phyloP scores from a whole-genome alignment of 257 asterid genomes.

The Primulina eburnea region DNA sequence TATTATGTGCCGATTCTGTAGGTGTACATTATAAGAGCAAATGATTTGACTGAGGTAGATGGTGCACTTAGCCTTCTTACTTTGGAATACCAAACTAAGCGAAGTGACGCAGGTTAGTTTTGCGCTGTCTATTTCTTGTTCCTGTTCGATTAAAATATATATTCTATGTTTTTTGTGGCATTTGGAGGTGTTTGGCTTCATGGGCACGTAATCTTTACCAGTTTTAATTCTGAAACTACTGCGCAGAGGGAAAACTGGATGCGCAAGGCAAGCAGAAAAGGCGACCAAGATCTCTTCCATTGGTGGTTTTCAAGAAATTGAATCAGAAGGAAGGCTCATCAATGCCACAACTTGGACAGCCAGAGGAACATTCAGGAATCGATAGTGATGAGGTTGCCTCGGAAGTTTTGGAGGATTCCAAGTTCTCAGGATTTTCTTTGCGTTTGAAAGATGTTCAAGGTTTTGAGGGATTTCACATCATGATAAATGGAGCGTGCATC shows the following conservation, averaged over 20 bases:
- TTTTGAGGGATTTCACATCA: slow-evolving; percentile 37
- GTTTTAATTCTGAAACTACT: neutral
- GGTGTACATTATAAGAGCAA: slow-evolving; percentile 61
- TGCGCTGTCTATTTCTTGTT: slow-evolving; percentile 7
- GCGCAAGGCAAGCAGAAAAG: slow-evolving; percentile 25
- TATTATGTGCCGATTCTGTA: slow-evolving; percentile 29
- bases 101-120: slow-evolving; percentile 60
- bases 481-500: slow-evolving; percentile 34
- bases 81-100: slow-evolving; percentile 66
- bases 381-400: slow-evolving; percentile 46
- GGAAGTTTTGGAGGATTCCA: slow-evolving; percentile 37
- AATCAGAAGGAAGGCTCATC: slow-evolving; percentile 19
- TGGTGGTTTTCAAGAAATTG: slow-evolving; percentile 26
- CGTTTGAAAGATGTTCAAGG: slow-evolving; percentile 29
- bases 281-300: slow-evolving; percentile 37
- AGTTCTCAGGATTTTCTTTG: slow-evolving; percentile 21
- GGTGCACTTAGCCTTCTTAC: slow-evolving; percentile 88
- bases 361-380: slow-evolving; percentile 39
- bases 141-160: neutral
- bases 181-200: neutral
- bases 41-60: slow-evolving; percentile 77
- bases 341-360: slow-evolving; percentile 19
- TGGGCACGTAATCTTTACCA: neutral
- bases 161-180: neutral
- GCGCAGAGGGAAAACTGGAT: slow-evolving; percentile 27